Conservation (phyloP, 148 eudicot species). For the Amaranthus cruentus region DNA sequence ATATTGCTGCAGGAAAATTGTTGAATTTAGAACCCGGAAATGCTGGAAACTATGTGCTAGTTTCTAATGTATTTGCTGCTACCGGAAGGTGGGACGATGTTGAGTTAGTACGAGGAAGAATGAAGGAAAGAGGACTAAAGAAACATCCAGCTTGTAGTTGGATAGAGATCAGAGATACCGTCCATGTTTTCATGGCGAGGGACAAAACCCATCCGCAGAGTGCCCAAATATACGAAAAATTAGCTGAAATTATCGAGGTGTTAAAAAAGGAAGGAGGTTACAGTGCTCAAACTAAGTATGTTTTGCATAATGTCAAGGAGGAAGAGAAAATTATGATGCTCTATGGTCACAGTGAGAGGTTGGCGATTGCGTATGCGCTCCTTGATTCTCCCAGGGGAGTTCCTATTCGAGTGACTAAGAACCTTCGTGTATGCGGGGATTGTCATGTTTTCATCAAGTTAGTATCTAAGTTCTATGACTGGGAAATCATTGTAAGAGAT, state of each 20-base stretch:
- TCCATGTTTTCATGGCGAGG: constrained; percentile 66
- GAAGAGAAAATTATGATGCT: constrained; percentile 61
- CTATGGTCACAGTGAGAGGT: constrained; percentile 72
- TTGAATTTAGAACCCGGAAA: constrained; percentile 59
- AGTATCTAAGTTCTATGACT: constrained; percentile 45
- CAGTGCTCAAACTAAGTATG: constrained; percentile 53
- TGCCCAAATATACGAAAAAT: constrained; percentile 45
- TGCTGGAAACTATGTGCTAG: constrained; percentile 66
- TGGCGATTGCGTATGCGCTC: constrained; percentile 79
- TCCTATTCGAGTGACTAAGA: constrained; percentile 72
- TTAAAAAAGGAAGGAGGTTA: constrained; percentile 66
- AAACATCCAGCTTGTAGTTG: constrained; percentile 96
- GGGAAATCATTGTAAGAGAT: constrained; percentile 73
- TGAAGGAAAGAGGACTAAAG: constrained; percentile 63
- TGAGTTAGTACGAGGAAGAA: constrained; percentile 49
- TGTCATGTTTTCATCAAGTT: constrained; percentile 73
- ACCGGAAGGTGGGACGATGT: constrained; percentile 69
- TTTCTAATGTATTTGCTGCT: constrained; percentile 69
- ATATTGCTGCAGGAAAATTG: constrained; percentile 63
- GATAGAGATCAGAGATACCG: constrained; percentile 63
- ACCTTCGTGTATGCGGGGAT: constrained; percentile 83
- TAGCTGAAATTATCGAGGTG: constrained; percentile 38
- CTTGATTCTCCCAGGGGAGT: constrained; percentile 40
- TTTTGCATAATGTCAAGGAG: constrained; percentile 71
- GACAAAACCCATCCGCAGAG: constrained; percentile 67